Evolutionary conservation across 345 rosid species (phyloP), one percentile per base, ranked within the genome.

Genomic region (Bruguiera gymnorhiza): DNA sequence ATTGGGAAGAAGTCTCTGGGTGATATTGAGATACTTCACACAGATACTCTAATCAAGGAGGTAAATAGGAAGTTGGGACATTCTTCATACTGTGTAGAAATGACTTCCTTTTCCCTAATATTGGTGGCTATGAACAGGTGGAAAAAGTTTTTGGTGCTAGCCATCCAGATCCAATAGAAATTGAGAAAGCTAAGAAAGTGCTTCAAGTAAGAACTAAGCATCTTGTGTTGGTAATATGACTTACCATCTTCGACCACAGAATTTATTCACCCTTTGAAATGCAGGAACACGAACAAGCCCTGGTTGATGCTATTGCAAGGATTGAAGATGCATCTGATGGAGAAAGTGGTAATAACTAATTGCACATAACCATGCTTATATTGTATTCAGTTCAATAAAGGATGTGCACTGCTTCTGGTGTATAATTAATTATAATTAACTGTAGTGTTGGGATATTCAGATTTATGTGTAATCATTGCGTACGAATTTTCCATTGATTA

Each of bases 301-400:
- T 96, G 66, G 75, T 89, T 20, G 89, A 86, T 27, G 99, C 98
- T 50, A 96, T 96, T 62, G 88, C 98, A n/a, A 86, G 82, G 84
- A 96, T 96, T 59, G 96, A 90, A 83, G 97, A 87, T 73, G 91
- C 94, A 63, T 90, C 98, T 77, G 99, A 92, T 48, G 97, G 91
- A 77, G 98, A 92, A 86, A 92, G 98, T 66, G 99, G 98, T 89
- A 92, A 90, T 86, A 82, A 84, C 86, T 86, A 76, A 87, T 69
- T 84, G 71, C 82, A 75, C 72, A 75, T 79, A 73, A 81, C 77
- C 71, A 75, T 78, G 82, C 77, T 72, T 61, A 74, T 76, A 68
- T 67, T 65, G 63, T 61, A 24, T 32, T 68, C 73, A 58, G 60
- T 72, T 63, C 60, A 61, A 73, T 65, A 62, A 71, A 27, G 72